Base-by-base conservation (phyloP, 495 filamentous ascomycete genomes). In the Penicillium macrosclerotiorum region DNA sequence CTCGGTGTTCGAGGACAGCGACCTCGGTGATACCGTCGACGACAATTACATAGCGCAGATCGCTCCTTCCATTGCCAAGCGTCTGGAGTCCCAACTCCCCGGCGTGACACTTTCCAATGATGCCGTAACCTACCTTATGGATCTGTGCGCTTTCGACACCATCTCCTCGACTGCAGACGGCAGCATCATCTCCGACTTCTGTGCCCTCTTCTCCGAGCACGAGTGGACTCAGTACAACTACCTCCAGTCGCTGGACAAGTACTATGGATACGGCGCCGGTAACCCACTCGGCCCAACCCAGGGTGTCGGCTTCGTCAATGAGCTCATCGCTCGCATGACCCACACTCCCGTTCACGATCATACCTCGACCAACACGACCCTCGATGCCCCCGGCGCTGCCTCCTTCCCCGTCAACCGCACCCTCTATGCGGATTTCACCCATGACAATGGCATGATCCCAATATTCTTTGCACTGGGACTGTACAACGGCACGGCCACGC, bases 351-450 rank as follows among this genome's bases (percentile, higher is more conserved):
- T 93, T n/a, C 55, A 69, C 0, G 86, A 92, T 55, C 49, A 79
- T 22, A 92, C 87, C 3, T 78, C 72, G 42, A 84, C 80, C 6
- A 94, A 95, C 52, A 68, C 61, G 9, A 92, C 89, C 0, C 73
- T 94, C 0, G 86, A 93, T 52, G 53, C 55, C 8, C 63, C 54
- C 2, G 65, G 76, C 29, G 57, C 65, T 2, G 49, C 46, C 8
- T 88, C 84, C 0, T 95, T 94, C 55, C 88, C 90, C 0, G 59
- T 93, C 7, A 72, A 79, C 31, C 63, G 68, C 13, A 65, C 47
- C 4, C 62, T 93, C 3, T 95, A 89, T 48, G 89, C 87, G 0
- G 90, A 95, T 64, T 94, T 95, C 59, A 84, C 82, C 16, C 90
- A 95, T 56, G 90, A 95, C 64, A 94, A 93, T 59, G 81, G 85